Conservation (phyloP, 495 filamentous ascomycete species). For the Neurospora pannonica region DNA sequence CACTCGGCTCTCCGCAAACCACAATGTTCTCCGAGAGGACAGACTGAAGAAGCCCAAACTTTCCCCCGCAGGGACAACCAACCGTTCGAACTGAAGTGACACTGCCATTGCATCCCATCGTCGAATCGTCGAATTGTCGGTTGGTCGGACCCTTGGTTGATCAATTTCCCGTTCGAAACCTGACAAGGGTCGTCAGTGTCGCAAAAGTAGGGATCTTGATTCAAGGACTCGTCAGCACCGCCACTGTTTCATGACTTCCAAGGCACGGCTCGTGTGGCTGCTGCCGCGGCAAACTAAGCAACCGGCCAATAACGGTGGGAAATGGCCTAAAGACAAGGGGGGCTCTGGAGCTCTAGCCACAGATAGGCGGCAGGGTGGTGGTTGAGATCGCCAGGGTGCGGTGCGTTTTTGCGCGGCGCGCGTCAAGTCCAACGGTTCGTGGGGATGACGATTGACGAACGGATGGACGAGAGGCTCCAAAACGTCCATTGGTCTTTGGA, state of each 20-base stretch:
- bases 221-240: constrained; percentile 12
- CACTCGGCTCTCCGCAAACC: neutral
- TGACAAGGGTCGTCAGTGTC: neutral
- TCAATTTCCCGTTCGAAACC: constrained; percentile 14
- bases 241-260: constrained; percentile 15
- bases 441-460: neutral
- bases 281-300: neutral
- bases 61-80: neutral
- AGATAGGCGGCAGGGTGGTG: neutral
- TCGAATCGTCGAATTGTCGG: neutral
- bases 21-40: neutral
- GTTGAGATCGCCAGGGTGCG: neutral
- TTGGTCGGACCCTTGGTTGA: constrained; percentile 8
- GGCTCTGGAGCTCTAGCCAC: neutral
- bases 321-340: neutral
- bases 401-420: neutral
- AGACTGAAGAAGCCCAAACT: neutral
- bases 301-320: neutral
- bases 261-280: neutral
- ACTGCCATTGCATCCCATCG: neutral
- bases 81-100: too few relatives aligned
- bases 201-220: neutral
- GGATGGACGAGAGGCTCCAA: neutral
- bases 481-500: neutral
- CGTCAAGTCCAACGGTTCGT: neutral